A percentile compares a stretch with the other conserved stretches of the same genome.
phyloP scores from a whole-genome alignment of 2,329 filamentous ascomycete species.

The Calonectria naviculata region DNA sequence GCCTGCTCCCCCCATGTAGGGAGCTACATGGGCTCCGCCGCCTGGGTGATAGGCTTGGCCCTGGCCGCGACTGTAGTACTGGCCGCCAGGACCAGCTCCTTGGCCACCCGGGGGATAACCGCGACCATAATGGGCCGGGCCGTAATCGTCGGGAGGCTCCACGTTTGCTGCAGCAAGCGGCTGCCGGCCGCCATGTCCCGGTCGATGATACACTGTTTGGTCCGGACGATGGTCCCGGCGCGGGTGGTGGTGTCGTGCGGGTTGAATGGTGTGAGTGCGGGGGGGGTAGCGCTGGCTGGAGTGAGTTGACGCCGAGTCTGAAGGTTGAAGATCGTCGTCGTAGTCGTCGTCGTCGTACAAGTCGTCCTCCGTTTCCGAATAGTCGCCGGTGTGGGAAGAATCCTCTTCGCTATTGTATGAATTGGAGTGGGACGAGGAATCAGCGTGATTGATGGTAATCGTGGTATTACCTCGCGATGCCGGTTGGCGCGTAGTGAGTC shows the following conservation, averaged over 20 bases:
- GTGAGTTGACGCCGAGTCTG: constrained; percentile 66
- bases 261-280: constrained; percentile 47
- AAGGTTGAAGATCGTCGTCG: constrained; percentile 64
- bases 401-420: constrained; percentile 55
- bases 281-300: constrained; percentile 28
- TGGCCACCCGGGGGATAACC: constrained; percentile 34
- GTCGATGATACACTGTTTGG: constrained; percentile 37
- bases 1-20: constrained; percentile 40
- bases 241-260: constrained; percentile 47
- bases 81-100: constrained; percentile 14
- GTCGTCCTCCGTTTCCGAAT: constrained; percentile 51
- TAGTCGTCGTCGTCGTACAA: constrained; percentile 52
- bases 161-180: constrained; percentile 64
- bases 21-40: constrained; percentile 51
- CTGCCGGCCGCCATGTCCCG: constrained; percentile 30
- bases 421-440: constrained; percentile 45
- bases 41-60: constrained; percentile 57
- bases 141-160: constrained; percentile 74
- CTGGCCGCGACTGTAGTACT: constrained; percentile 47
- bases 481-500: constrained; percentile 33
- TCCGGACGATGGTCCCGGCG: constrained; percentile 43
- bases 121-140: constrained; percentile 52
- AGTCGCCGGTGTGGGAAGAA: constrained; percentile 46
- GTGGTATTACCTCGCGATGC: constrained; percentile 36
- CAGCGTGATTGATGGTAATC: constrained; percentile 33